Evolutionary conservation across 2,329 filamentous ascomycete species (phyloP).

Genomic region (Alternaria sp.): DNA sequence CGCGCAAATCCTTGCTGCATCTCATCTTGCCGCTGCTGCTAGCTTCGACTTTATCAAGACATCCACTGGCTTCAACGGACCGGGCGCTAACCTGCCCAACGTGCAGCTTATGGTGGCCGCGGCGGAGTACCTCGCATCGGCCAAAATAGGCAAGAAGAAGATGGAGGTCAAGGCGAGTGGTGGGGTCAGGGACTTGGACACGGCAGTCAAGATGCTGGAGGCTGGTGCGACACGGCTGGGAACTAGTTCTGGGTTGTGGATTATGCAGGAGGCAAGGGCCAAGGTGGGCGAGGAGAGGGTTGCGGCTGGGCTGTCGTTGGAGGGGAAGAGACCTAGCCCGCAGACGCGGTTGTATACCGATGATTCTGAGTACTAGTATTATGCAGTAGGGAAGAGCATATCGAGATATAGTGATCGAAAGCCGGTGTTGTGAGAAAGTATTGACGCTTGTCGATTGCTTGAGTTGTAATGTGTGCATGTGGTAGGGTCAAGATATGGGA

Average conservation of each 20-base stretch:
- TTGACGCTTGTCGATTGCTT: background rate
- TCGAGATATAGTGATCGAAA: background rate
- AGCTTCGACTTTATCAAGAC: constrained; percentile 67
- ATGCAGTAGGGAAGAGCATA: background rate
- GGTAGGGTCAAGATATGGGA: background rate
- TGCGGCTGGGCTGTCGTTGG: constrained; percentile 18
- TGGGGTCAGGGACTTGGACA: constrained; percentile 59
- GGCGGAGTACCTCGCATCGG: constrained; percentile 52
- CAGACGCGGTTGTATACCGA: constrained; percentile 47
- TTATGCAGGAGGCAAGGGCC: constrained; percentile 56
- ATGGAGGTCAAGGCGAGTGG: constrained; percentile 67
- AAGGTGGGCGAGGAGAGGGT: constrained; percentile 35
- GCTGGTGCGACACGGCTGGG: constrained; percentile 64
- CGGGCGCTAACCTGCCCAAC: constrained; percentile 59
- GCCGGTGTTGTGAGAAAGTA: background rate
- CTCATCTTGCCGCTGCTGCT: constrained; percentile 59
- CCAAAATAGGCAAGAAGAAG: constrained; percentile 32
- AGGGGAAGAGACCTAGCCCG: constrained; percentile 29
- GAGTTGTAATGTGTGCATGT: background rate
- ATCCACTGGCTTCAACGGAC: constrained; percentile 64
- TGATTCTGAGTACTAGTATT: constrained; percentile 28
- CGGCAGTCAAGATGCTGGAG: constrained; percentile 61
- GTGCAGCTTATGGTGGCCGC: constrained; percentile 62
- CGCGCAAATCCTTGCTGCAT: constrained; percentile 61
- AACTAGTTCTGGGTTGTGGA: constrained; percentile 62